phyloP scores from a whole-genome alignment of 108 stramenopile species.

The Skeletonema grethae region DNA sequence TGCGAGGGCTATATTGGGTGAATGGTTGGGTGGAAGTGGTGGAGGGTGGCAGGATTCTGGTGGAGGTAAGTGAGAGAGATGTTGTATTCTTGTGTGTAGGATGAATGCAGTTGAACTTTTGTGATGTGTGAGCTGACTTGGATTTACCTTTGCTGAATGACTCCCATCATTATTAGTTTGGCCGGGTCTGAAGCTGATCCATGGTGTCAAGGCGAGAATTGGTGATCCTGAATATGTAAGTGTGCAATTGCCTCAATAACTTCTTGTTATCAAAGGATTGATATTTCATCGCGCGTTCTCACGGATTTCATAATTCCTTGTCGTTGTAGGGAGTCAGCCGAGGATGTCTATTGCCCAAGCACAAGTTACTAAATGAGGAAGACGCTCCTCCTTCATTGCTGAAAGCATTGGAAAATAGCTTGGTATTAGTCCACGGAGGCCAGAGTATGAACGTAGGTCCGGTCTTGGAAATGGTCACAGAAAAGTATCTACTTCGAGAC shows the following conservation, averaged over 20 bases:
- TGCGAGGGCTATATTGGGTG: constrained; percentile 66
- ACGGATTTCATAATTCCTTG: no score
- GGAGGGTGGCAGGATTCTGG: constrained; percentile 62
- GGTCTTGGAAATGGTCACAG: constrained; percentile 67
- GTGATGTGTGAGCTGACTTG: no score
- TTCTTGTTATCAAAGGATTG: no score
- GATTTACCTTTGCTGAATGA: background rate
- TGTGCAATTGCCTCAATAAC: no score
- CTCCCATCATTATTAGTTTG: constrained; percentile 27
- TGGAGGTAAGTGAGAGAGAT: background rate
- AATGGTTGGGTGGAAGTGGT: constrained; percentile 72
- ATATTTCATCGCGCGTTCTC: no score
- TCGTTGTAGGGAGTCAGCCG: constrained; percentile 36
- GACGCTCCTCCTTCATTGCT: constrained; percentile 51
- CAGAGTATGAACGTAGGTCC: constrained; percentile 70
- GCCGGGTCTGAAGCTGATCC: constrained; percentile 65
- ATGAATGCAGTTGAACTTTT: no score
- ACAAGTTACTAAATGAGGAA: constrained; percentile 47
- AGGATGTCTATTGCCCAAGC: constrained; percentile 56
- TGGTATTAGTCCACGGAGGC: constrained; percentile 65
- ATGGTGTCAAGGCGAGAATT: constrained; percentile 45
- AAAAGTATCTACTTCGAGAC: constrained; percentile 62
- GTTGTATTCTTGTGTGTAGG: no score
- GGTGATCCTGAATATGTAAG: constrained; percentile 54
- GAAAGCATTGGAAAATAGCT: constrained; percentile 40